Evolutionary conservation across 2,329 filamentous ascomycete genomes (phyloP), one percentile per base, ranked within the genome.

Genomic region (Blumeria hordei): DNA sequence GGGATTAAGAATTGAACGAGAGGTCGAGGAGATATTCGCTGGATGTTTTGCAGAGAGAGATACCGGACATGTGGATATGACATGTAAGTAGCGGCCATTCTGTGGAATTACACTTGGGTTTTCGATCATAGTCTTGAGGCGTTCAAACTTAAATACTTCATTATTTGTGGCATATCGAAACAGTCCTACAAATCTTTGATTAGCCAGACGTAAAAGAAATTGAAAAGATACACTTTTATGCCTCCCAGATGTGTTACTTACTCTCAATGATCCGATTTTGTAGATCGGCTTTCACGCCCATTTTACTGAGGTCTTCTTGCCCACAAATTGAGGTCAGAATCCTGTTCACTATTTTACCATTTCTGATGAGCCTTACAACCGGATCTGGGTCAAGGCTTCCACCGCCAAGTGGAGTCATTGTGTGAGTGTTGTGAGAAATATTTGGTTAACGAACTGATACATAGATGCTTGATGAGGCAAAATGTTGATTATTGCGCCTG

Each of bases 231-330:
- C 21, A 28, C 21, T 28, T 28, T 28, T 28, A 2, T 4, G 21
- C 21, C 21, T 28, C 4, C 21, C 21, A 28, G 21, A 5, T 52
- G 41, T 45, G 28, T 18, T 55, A 78, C 85, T 69, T 73, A 96
- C 92, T 77, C 57, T 77, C 72, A 59, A 83, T 77, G 58, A 95
- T 84, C 62, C 90, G 81, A 57, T 71, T 70, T 68, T 94, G 88
- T 57, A 96, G 71, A 44, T 84, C 77, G 36, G 80, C 78, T 72
- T 98, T 98, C 63, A 92, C 82, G 18, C 92, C 92, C 33, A 82
- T 85, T 58, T 85, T 83, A 60, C 78, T 76, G 37, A 94, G 72
- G 50, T 80, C 76, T 69, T 94, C 85, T 58, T 76, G 72, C 59
- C 78, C 76, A 64, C 90, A 84, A 60, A 96, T 66, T 2, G 21